phyloP scores from a whole-genome alignment of 1,139 yeast species.

The Saccharomyces hybrid region DNA sequence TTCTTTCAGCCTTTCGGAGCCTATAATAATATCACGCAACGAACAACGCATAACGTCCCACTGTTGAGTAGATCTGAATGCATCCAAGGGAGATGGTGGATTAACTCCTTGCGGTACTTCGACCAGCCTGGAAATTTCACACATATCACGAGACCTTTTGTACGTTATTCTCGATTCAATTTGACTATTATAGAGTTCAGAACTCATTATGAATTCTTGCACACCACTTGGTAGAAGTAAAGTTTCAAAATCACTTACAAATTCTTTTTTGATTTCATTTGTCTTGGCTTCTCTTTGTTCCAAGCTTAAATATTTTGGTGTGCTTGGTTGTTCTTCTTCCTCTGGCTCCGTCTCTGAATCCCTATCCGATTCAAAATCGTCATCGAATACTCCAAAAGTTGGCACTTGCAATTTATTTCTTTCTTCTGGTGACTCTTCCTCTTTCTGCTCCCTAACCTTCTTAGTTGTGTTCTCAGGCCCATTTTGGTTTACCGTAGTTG shows the following conservation, averaged over 20 bases:
- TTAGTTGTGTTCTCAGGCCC: not conserved
- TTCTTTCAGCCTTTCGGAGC: conserved; percentile 5
- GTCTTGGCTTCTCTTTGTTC: conserved; percentile 7
- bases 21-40: conserved; percentile 9
- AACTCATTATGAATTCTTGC: conserved; percentile 42
- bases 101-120: conserved; percentile 27
- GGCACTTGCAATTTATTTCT: conserved; percentile 18
- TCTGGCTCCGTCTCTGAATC: conserved; percentile 1
- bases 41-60: conserved; percentile 28
- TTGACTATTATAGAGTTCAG: conserved; percentile 19
- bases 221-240: conserved; percentile 62
- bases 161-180: conserved; percentile 23
- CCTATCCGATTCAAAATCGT: conserved; percentile 8
- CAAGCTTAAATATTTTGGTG: conserved; percentile 11
- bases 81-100: conserved; percentile 32
- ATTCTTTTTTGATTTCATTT: conserved; percentile 11
- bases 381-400: conserved; percentile 3
- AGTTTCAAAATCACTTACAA: conserved; percentile 32
- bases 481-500: not conserved
- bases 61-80: conserved; percentile 30
- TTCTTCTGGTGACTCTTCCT: conserved; percentile 25
- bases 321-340: conserved; percentile 5
- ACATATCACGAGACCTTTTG: conserved; percentile 25
- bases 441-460: conserved; percentile 10
- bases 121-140: conserved; percentile 22